Percentiles rank a stretch among this genome's conserved stretches.
Evolutionary conservation across 1,284 basidiomycete genomes (phyloP).

Genomic region (Bjerkandera adusta): DNA sequence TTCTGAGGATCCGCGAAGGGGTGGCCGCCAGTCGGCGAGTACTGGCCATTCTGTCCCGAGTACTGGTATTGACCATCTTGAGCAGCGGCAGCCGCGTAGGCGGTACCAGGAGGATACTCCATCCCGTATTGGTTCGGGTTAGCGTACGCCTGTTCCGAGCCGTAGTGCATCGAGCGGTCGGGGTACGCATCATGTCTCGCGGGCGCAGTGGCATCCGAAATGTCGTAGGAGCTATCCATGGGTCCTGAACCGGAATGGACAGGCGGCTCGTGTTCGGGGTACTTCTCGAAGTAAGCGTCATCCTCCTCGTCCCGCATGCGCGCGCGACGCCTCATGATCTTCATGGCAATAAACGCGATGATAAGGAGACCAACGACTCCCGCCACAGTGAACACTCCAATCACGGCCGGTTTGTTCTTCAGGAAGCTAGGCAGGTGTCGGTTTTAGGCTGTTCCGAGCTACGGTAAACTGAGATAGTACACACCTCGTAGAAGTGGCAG

Average conservation of each 20-base stretch:
- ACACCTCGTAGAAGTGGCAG: constrained; percentile 21
- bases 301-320: constrained; percentile 28
- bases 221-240: constrained; percentile 23
- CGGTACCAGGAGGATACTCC: constrained; percentile 29
- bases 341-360: constrained; percentile 18
- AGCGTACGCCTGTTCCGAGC: constrained; percentile 13
- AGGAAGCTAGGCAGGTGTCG: constrained; percentile 27
- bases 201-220: constrained; percentile 16
- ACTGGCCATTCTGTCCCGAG: constrained; percentile 6
- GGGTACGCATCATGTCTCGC: constrained; percentile 30
- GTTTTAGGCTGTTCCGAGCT: background rate
- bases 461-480: constrained; percentile 5
- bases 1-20: constrained; percentile 32
- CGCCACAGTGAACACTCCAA: constrained; percentile 30
- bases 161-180: constrained; percentile 32
- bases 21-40: constrained; percentile 16
- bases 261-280: constrained; percentile 18
- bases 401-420: constrained; percentile 31
- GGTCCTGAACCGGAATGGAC: constrained; percentile 12
- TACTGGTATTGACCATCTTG: constrained; percentile 24
- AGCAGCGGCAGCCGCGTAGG: constrained; percentile 25
- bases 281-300: constrained; percentile 33
- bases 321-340: constrained; percentile 24
- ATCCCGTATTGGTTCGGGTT: constrained; percentile 23
- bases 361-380: constrained; percentile 24